Percentiles rank a stretch among this genome's conserved stretches.
Conservation (phyloP, 257 asterid species). For the Solanum ossicruentum region DNA sequence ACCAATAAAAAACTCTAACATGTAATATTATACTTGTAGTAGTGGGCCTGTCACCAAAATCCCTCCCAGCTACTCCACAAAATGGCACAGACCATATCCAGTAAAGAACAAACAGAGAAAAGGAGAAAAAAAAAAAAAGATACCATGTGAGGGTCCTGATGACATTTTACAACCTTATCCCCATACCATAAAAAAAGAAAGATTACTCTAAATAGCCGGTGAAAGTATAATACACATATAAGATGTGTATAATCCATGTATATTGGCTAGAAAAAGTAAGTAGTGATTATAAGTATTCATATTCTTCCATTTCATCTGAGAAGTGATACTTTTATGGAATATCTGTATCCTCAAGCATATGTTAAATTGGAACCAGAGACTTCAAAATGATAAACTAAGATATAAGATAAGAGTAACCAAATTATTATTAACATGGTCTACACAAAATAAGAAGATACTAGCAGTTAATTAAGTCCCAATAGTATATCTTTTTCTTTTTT, state of each 20-base stretch:
- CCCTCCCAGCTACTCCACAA: constrained; percentile 4
- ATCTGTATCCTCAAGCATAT: neutral
- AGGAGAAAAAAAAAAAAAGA: neutral
- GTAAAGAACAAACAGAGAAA: constrained; percentile 9
- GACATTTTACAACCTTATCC: neutral
- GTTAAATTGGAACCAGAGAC: neutral
- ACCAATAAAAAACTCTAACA: neutral
- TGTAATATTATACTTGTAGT: neutral
- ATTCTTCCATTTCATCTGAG: neutral
- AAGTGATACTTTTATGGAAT: neutral
- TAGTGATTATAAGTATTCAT: neutral
- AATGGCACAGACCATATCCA: constrained; percentile 1
- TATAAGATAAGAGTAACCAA: neutral
- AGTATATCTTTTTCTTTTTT: neutral
- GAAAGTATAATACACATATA: neutral
- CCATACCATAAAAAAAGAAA: neutral
- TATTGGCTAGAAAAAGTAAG: too few relatives aligned
- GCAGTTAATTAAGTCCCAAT: neutral
- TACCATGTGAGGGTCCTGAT: constrained; percentile 6
- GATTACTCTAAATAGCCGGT: neutral
- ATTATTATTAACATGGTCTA: neutral
- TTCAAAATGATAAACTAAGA: neutral
- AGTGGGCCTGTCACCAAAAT: constrained; percentile 2
- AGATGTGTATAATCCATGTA: neutral
- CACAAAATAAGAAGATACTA: neutral